phyloP scores from a whole-genome alignment of 2,329 filamentous ascomycete genomes.

The Rhynchosporium agropyri region DNA sequence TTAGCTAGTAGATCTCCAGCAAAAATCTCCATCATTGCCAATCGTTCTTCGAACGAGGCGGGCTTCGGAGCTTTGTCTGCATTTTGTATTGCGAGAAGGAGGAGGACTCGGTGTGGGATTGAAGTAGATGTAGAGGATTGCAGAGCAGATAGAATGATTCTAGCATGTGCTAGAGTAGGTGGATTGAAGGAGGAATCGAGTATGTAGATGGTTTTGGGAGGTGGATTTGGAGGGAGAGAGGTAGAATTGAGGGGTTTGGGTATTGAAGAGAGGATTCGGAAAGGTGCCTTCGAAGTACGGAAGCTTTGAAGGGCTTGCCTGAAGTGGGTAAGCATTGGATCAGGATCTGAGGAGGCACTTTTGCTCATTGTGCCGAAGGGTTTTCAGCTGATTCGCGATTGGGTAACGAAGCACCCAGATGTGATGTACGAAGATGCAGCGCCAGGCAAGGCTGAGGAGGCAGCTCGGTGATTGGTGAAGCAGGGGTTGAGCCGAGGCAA shows the following conservation, averaged over 20 bases:
- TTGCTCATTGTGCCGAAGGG: slow-evolving; percentile 17
- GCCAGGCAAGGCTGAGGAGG: slow-evolving; percentile 5
- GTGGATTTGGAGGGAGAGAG: slow-evolving; percentile 20
- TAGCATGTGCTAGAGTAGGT: slow-evolving; percentile 62
- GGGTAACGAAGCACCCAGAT: too few species aligned
- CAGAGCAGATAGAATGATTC: slow-evolving; percentile 56
- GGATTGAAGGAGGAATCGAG: slow-evolving; percentile 72
- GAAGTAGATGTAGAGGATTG: slow-evolving; percentile 26
- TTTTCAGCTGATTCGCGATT: too few species aligned
- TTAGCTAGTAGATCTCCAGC: slow-evolving; percentile 56
- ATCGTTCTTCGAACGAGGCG: slow-evolving; percentile 65
- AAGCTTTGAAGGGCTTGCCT: slow-evolving; percentile 20
- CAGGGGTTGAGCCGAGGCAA: slow-evolving; percentile 15
- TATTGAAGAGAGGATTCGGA: slow-evolving; percentile 37
- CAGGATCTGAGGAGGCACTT: slow-evolving; percentile 3
- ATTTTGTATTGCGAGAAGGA: slow-evolving; percentile 65
- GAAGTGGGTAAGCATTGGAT: slow-evolving; percentile 14
- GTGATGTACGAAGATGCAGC: not conserved
- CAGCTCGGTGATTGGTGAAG: not conserved
- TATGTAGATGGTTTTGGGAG: slow-evolving; percentile 52
- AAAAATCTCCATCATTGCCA: slow-evolving; percentile 73
- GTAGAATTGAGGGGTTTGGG: slow-evolving; percentile 22
- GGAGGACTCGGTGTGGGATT: slow-evolving; percentile 49
- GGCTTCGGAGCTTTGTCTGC: slow-evolving; percentile 69
- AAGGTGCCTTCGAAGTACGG: slow-evolving; percentile 32